Conservation (phyloP, 108 stramenopile species). For the Cyclotella kingstonii region DNA sequence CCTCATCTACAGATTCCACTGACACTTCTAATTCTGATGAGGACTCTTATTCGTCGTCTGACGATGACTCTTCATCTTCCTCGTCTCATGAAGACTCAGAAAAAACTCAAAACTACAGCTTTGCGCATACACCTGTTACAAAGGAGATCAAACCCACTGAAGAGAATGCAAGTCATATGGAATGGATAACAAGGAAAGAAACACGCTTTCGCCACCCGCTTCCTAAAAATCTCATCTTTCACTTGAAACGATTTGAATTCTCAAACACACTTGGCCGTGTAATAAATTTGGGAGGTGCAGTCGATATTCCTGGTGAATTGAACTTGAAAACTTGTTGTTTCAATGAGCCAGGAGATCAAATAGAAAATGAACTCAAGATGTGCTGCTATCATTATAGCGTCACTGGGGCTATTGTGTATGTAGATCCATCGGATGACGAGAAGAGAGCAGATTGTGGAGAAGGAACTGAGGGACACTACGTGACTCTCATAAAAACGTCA, state of each 20-base stretch:
- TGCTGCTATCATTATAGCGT: conserved; percentile 21
- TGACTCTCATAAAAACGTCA: conserved; percentile 13
- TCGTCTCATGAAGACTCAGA: conserved; percentile 1
- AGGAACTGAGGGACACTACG: conserved; percentile 34
- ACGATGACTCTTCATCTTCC: conserved; percentile 6
- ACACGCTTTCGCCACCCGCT: conserved; percentile 38
- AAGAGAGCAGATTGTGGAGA: conserved; percentile 17
- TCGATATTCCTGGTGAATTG: conserved; percentile 28
- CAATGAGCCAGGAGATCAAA: neutral
- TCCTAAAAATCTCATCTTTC: conserved; percentile 34
- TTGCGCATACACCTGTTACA: neutral
- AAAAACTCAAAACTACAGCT: neutral
- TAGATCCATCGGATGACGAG: conserved; percentile 21
- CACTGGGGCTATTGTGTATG: conserved; percentile 38
- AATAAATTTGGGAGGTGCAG: conserved; percentile 9
- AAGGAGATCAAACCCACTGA: too few species aligned
- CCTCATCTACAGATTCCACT: neutral
- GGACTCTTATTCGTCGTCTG: conserved; percentile 13
- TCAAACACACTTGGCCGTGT: conserved; percentile 20
- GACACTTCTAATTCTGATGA: neutral
- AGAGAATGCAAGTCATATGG: neutral
- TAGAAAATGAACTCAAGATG: neutral
- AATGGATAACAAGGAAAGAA: conserved; percentile 45
- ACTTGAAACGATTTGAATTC: conserved; percentile 39
- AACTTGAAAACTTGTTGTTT: conserved; percentile 28